These are phyloP conservation scores for Bipolaris oryzae DNA, from an alignment of 2,329 filamentous ascomycete genomes.

Conservation along the genomic window DNA sequence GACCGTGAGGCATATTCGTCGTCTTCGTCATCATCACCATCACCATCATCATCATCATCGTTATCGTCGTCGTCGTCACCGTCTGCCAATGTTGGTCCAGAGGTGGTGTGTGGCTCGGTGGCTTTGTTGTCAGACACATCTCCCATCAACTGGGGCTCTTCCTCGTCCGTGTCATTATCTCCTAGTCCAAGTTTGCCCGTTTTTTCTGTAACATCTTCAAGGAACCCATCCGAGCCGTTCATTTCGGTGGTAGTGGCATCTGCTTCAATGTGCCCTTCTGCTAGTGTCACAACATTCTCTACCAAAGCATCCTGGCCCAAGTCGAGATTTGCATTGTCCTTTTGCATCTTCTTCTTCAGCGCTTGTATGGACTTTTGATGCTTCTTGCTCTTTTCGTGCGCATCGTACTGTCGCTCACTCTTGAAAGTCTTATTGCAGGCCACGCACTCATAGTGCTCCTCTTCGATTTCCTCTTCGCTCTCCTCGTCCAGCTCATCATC, in stretches of 20 bases:
- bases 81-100: conserved; percentile 8
- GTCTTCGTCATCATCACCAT: conserved; percentile 38
- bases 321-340: conserved; percentile 70
- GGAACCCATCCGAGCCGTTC: conserved; percentile 49
- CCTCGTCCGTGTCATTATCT: conserved; percentile 16
- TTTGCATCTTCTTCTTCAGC: conserved; percentile 79
- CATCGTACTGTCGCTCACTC: conserved; percentile 88
- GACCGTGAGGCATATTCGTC: conserved; percentile 48
- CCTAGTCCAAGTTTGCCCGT: conserved; percentile 22
- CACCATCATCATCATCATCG: conserved; percentile 29
- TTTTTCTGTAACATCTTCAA: conserved; percentile 26
- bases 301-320: conserved; percentile 47
- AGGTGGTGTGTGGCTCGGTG: background rate
- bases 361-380: conserved; percentile 85
- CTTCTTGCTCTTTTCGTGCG: conserved; percentile 96
- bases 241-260: conserved; percentile 13
- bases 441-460: conserved; percentile 66
- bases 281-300: conserved; percentile 43
- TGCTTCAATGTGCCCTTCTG: conserved; percentile 38
- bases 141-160: conserved; percentile 14
- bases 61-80: conserved; percentile 36
- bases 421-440: conserved; percentile 74
- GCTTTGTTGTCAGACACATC: background rate
- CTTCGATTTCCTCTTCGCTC: conserved; percentile 57
- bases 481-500: conserved; percentile 61